Evolutionary conservation across 1,284 basidiomycete genomes (phyloP).

Genomic region (Apiotrichum siamense): DNA sequence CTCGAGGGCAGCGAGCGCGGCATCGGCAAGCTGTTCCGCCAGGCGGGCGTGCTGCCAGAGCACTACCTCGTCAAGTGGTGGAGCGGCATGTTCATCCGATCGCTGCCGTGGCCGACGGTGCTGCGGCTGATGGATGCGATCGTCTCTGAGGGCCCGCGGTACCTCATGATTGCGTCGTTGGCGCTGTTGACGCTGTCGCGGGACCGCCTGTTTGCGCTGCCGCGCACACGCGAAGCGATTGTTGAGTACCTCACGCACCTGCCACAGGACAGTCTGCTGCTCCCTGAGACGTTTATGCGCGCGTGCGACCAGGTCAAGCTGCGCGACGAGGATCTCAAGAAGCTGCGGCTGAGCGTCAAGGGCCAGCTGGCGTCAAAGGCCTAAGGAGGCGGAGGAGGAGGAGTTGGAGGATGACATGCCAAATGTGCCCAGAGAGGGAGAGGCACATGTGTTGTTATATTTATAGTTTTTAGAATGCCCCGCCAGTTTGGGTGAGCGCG

Average conservation of each 20-base stretch:
- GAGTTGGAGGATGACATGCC: background rate
- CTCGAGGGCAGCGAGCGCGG: constrained; percentile 63
- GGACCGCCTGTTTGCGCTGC: constrained; percentile 33
- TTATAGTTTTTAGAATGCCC: no score
- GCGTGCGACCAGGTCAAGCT: constrained; percentile 38
- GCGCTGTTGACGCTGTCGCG: constrained; percentile 55
- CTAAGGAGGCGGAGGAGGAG: background rate
- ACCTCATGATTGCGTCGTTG: constrained; percentile 71
- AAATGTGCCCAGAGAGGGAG: no score
- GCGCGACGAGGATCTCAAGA: constrained; percentile 40
- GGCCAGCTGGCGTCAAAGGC: constrained; percentile 20
- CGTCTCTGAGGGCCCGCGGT: constrained; percentile 73
- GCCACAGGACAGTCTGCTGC: constrained; percentile 41
- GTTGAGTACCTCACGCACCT: constrained; percentile 34
- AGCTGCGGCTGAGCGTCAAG: constrained; percentile 34
- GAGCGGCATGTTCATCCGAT: constrained; percentile 60
- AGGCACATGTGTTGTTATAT: no score
- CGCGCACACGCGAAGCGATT: constrained; percentile 21
- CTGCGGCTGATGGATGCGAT: constrained; percentile 83
- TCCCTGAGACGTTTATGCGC: constrained; percentile 42
- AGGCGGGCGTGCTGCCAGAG: constrained; percentile 45
- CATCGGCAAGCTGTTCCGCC: constrained; percentile 57
- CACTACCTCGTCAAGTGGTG: constrained; percentile 40
- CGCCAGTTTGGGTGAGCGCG: no score
- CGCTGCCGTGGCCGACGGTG: constrained; percentile 68